These are phyloP conservation scores for Rubus parviflorus DNA, from an alignment of 306 rosid genomes.

Conservation along the genomic window DNA sequence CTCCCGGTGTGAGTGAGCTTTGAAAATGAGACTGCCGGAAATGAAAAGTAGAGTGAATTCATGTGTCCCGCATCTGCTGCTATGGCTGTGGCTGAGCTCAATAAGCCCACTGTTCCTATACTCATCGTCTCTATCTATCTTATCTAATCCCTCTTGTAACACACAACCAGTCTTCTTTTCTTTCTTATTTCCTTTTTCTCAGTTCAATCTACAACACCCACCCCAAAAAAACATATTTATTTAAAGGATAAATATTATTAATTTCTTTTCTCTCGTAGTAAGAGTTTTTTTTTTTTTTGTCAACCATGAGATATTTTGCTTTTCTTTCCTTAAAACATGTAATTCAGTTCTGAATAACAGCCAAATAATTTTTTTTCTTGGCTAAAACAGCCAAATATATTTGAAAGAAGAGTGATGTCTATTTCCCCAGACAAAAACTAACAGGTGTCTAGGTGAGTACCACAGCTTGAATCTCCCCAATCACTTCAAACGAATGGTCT, in stretches of 20 bases:
- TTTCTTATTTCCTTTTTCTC: background rate
- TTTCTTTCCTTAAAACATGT: too few relatives aligned
- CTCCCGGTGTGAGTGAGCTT: background rate
- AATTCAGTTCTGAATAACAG: too few relatives aligned
- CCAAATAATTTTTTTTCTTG: too few relatives aligned
- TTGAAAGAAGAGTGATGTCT: background rate
- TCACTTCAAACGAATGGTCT: background rate
- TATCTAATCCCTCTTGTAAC: background rate
- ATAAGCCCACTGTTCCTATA: constrained; percentile 24
- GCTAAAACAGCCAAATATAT: too few relatives aligned
- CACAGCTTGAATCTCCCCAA: background rate
- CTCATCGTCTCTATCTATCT: constrained; percentile 11
- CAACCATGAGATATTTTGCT: background rate
- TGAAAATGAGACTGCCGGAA: constrained; percentile 1
- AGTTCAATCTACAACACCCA: background rate
- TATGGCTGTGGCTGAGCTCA: constrained; percentile 11
- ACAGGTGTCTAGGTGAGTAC: background rate
- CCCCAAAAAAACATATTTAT: background rate
- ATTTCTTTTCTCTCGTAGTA: too few relatives aligned
- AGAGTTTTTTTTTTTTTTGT: too few relatives aligned
- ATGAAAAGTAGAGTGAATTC: constrained; percentile 3
- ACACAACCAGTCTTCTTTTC: background rate
- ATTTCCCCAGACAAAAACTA: background rate
- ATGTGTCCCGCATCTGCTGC: constrained; percentile 1
- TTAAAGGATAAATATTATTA: too few relatives aligned